Conservation (phyloP, 73 alveolate species). For the Paramecium pentaurelia region DNA sequence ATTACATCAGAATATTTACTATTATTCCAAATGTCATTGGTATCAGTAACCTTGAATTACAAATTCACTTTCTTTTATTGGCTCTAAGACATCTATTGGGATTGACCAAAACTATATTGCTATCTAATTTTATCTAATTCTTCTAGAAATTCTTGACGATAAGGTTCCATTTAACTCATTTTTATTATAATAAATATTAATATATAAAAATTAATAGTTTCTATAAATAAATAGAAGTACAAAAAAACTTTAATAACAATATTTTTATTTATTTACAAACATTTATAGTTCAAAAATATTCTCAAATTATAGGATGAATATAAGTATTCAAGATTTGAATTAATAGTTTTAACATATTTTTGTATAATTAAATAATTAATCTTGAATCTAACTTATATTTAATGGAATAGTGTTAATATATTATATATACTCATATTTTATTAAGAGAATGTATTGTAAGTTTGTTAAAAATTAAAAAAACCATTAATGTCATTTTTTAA, state of each 20-base stretch:
- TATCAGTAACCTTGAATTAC: conserved; percentile 44
- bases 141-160: conserved; percentile 19
- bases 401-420: neutral
- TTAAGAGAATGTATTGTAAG: neutral
- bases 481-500: neutral
- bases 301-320: neutral
- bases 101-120: neutral
- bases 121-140: conserved; percentile 23
- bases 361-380: neutral
- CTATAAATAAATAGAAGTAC: neutral
- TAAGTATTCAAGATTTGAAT: neutral
- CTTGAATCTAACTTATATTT: neutral
- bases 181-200: neutral
- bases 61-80: neutral
- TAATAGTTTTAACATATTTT: too few species aligned
- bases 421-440: neutral
- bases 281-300: too few species aligned
- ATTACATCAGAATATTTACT: conserved; percentile 60
- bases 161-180: conserved; percentile 24
- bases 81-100: neutral
- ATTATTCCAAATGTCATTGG: conserved; percentile 61
- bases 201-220: neutral
- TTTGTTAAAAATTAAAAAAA: too few species aligned
- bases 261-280: too few species aligned
- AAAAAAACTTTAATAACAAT: neutral